Base-by-base conservation (phyloP, 1,284 basidiomycete genomes). In the Athelia sp. region DNA sequence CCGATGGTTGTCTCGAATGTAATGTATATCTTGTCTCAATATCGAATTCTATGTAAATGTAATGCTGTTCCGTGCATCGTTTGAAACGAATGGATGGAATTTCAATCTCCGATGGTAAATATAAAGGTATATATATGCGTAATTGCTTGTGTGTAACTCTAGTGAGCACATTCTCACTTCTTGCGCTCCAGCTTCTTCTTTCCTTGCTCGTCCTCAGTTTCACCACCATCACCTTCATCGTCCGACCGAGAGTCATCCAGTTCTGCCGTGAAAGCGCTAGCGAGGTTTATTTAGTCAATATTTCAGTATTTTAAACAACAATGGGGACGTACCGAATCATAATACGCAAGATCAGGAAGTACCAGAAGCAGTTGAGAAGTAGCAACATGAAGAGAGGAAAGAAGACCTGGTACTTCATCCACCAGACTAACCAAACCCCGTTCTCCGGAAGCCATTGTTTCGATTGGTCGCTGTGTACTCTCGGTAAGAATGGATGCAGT, bases 351-450 rank as follows among this genome's bases (percentile, higher is more conserved):
- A 95, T 92, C 43, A 92, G 72, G 66, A 76, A 82, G 64, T 91
- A 94, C 93, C 93, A 96, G 72, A 96, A 96, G 18, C 95, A 56
- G 63, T 97, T 96, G 60, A 98, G 76, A 52, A 81, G 60, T 64
- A 93, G 92, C 13, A 98, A 74, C 1, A 90, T 67, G 11, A 84
- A 58, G 51, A 97, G 73, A 0, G 93, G 88, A 0, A 66, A 56
- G 59, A 94, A 91, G 46, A 95, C 82, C 61, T 93, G 90, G 60
- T 84, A 87, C 60, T 75, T 81, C 80, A 94, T 86, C 90, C 91
- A 95, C 61, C 71, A 65, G 6, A 67, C 74, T 57, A 96, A 70
- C 75, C 87, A 94, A 9, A 78, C 78, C 15, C 89, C 92, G 21
- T 81, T 72, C 17, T 71, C 58, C 1, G 83, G 82, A 10, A 70